phyloP scores from a whole-genome alignment of 345 rosid species.

The Syzygium aromaticum region DNA sequence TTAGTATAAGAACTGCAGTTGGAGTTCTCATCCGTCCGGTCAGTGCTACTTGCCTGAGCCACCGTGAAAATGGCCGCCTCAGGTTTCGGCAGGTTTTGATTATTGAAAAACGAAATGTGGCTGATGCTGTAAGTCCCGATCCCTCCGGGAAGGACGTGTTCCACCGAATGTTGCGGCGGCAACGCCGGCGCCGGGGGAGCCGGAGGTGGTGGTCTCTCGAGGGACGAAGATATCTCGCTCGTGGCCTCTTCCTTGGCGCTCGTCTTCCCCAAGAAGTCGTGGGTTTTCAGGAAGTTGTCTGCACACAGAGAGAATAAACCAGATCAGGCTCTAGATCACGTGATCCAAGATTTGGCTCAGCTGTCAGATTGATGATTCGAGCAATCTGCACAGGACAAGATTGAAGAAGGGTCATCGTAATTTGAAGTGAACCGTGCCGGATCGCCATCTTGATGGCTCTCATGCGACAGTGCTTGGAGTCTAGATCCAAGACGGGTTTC shows the following conservation, averaged over 20 bases:
- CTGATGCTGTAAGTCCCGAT: conserved; percentile 85
- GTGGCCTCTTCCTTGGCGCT: conserved; percentile 42
- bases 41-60: conserved; percentile 37
- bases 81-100: conserved; percentile 47
- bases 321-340: neutral
- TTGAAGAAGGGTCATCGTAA: neutral
- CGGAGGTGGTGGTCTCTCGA: conserved; percentile 52
- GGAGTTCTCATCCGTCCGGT: conserved; percentile 65
- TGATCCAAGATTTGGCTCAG: neutral
- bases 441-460: neutral
- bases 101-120: conserved; percentile 55
- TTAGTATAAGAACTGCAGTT: conserved; percentile 75
- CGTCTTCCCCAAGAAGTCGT: conserved; percentile 63
- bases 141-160: conserved; percentile 84
- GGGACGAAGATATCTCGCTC: conserved; percentile 18
- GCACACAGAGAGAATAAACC: conserved; percentile 14
- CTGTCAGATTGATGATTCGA: neutral
- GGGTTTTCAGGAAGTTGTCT: conserved; percentile 48
- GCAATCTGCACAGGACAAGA: neutral
- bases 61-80: conserved; percentile 42
- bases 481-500: neutral
- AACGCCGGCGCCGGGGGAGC: neutral
- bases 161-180: conserved; percentile 40
- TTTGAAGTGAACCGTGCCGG: neutral
- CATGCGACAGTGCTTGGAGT: neutral